Evolutionary conservation across 345 rosid species (phyloP).

Genomic region (Ailanthus altissimus): DNA sequence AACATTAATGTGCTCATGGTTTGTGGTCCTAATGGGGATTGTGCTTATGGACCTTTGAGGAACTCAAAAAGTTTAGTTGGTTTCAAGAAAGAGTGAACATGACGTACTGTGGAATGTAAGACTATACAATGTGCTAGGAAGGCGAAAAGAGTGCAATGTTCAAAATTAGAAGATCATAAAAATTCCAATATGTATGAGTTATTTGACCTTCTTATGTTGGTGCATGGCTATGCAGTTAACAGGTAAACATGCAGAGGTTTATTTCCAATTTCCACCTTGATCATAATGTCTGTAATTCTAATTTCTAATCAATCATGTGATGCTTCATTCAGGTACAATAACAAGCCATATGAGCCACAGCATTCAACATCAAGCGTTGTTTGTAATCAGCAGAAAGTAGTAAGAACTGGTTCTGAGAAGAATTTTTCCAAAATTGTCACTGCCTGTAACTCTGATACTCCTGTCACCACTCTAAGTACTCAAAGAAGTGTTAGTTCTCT

Average conservation of each 20-base stretch:
- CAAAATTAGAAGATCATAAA: neutral
- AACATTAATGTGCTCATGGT: neutral
- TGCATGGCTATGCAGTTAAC: neutral
- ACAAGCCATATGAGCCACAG: slow-evolving; percentile 45
- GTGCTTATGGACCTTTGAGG: neutral
- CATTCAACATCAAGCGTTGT: slow-evolving; percentile 36
- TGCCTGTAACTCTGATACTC: slow-evolving; percentile 35
- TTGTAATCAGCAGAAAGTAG: slow-evolving; percentile 34
- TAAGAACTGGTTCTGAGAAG: slow-evolving; percentile 30
- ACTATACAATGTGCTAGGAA: neutral
- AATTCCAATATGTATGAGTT: neutral
- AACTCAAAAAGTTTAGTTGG: neutral
- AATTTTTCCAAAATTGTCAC: slow-evolving; percentile 28
- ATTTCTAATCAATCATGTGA: slow-evolving; percentile 22
- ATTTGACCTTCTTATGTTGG: neutral
- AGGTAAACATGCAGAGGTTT: too few relatives aligned
- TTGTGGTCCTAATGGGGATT: neutral
- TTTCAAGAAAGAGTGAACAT: neutral
- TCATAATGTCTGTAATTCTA: neutral
- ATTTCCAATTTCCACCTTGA: neutral
- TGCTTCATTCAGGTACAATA: slow-evolving; percentile 58
- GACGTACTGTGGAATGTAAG: neutral
- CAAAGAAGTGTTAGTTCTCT: slow-evolving; percentile 45
- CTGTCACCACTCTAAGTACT: slow-evolving; percentile 42
- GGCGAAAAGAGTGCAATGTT: neutral